A percentile compares a stretch with the other conserved stretches of the same genome.
These are phyloP conservation scores for Dryas drummondii DNA, from an alignment of 306 rosid genomes.

Conservation along the genomic window DNA sequence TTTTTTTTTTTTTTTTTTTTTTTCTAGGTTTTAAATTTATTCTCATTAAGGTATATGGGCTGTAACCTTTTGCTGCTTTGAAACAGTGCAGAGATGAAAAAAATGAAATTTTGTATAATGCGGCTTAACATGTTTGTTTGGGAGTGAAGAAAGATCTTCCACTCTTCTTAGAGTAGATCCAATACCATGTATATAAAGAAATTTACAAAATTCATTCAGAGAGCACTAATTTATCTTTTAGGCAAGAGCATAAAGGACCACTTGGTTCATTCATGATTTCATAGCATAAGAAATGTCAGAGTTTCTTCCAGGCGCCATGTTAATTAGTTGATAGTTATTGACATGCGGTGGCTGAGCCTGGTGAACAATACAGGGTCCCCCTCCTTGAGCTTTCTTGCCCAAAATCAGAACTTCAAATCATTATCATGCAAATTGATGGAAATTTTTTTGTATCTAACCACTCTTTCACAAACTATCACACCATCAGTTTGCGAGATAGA, in stretches of 20 bases:
- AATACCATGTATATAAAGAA: background rate
- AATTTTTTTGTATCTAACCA: too few relatives aligned
- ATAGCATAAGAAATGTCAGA: too few relatives aligned
- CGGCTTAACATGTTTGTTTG: background rate
- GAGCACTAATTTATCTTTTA: background rate
- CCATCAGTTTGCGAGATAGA: too few relatives aligned
- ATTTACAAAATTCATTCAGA: background rate
- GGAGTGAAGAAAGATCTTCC: background rate
- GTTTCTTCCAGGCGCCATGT: too few relatives aligned
- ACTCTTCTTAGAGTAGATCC: background rate
- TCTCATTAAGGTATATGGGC: background rate
- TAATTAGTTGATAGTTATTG: too few relatives aligned
- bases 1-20: background rate
- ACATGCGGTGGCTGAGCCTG: too few relatives aligned
- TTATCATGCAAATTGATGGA: too few relatives aligned
- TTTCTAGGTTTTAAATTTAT: background rate
- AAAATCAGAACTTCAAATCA: too few relatives aligned
- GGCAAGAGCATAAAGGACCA: background rate
- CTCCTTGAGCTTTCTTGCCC: too few relatives aligned
- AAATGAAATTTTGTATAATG: conserved; percentile 10
- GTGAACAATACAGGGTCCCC: too few relatives aligned
- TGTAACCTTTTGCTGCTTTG: conserved; percentile 8
- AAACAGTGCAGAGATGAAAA: conserved; percentile 9
- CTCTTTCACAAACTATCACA: too few relatives aligned
- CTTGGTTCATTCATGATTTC: background rate